These are phyloP conservation scores for Secale cereale DNA, from an alignment of 176 grass and related monocot species.

Conservation along the genomic window DNA sequence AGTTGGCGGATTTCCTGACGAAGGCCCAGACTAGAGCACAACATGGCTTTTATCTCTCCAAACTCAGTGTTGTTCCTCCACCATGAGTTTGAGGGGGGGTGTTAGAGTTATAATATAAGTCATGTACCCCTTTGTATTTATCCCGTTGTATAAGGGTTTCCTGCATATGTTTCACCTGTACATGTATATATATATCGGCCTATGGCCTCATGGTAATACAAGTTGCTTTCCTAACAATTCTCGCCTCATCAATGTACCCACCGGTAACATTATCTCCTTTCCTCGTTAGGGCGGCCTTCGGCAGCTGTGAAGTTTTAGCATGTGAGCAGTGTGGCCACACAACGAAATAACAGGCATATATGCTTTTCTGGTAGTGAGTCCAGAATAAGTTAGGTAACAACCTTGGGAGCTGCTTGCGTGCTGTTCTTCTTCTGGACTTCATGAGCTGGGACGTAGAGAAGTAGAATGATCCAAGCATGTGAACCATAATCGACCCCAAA, in stretches of 20 bases:
- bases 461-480: constrained; percentile 44
- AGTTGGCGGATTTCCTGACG: no score
- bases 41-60: no score
- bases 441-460: constrained; percentile 10
- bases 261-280: not conserved
- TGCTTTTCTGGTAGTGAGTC: not conserved
- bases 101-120: no score
- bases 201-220: no score
- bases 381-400: constrained; percentile 14
- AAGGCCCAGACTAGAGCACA: no score
- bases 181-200: no score
- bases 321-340: constrained; percentile 23
- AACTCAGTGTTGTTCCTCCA: no score
- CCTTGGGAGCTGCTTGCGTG: not conserved
- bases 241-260: not conserved
- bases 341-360: constrained; percentile 23
- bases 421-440: constrained; percentile 19
- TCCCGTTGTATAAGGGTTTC: no score
- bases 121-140: no score
- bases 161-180: no score
- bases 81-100: no score
- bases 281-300: constrained; percentile 20
- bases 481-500: constrained; percentile 35
- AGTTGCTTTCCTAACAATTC: no score
- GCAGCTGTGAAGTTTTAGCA: constrained; percentile 31